Evolutionary conservation across 2,329 filamentous ascomycete species (phyloP).

Genomic region (Amylocarpus encephaloides): DNA sequence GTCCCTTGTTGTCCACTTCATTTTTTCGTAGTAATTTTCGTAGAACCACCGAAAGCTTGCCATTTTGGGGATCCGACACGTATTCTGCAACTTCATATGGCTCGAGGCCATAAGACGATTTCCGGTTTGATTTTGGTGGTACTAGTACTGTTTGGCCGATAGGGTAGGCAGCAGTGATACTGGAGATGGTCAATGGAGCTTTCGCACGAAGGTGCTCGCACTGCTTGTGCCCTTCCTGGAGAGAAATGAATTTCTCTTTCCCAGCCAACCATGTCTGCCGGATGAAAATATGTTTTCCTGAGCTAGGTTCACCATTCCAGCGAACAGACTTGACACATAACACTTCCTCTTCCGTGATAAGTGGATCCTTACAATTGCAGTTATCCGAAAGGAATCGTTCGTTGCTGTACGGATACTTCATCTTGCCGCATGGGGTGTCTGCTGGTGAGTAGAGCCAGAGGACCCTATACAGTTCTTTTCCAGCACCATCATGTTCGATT

Average conservation of each 20-base stretch:
- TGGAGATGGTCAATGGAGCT: not conserved
- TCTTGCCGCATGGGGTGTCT: slow-evolving; percentile 63
- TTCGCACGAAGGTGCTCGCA: slow-evolving; percentile 40
- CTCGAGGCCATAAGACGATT: slow-evolving; percentile 39
- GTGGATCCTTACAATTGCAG: slow-evolving; percentile 53
- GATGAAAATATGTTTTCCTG: slow-evolving; percentile 52
- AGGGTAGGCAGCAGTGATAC: slow-evolving; percentile 31
- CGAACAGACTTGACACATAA: slow-evolving; percentile 51
- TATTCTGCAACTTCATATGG: slow-evolving; percentile 51
- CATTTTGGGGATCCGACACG: slow-evolving; percentile 19
- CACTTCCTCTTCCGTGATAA: slow-evolving; percentile 50
- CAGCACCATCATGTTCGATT: slow-evolving; percentile 36
- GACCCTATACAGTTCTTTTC: slow-evolving; percentile 48
- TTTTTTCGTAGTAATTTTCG: slow-evolving; percentile 47
- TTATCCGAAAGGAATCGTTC: slow-evolving; percentile 74
- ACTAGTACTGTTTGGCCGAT: slow-evolving; percentile 52
- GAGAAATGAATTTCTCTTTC: slow-evolving; percentile 53
- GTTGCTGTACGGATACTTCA: slow-evolving; percentile 62
- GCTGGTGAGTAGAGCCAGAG: slow-evolving; percentile 68
- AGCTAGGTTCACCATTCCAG: slow-evolving; percentile 43
- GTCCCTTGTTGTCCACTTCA: slow-evolving; percentile 31
- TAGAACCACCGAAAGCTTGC: slow-evolving; percentile 36
- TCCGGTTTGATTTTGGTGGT: slow-evolving; percentile 36
- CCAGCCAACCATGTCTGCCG: slow-evolving; percentile 59
- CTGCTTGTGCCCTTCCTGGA: slow-evolving; percentile 47